Base-by-base conservation (phyloP, 1,284 basidiomycete genomes). In the Malassezia restricta region DNA sequence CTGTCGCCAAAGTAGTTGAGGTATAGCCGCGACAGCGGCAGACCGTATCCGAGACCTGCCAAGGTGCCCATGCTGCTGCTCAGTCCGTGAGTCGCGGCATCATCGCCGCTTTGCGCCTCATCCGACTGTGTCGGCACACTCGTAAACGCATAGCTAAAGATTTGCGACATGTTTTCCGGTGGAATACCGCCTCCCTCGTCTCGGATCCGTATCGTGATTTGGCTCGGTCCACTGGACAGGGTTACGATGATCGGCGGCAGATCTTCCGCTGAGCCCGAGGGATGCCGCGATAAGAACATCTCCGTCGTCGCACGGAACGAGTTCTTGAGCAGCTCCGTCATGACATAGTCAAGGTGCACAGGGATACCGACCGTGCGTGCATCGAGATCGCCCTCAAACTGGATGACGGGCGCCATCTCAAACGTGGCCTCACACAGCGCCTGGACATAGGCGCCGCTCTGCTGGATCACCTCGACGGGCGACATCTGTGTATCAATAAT, bases 131-230 rank as follows among this genome's bases (percentile, higher is more conserved):
- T 83, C 84, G 68, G 89, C 0, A 78, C 84, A 3, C 87, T 90
- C 3, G 87, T 89, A 71, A 89, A 91, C 6, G 87, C 86, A 70
- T 91, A 91, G 20, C 85, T 86, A 74, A 90, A 91, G 51, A 91
- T 84, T 46, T 82, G 79, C 14, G 79, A 76, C 76, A 90, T 80
- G 68, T 88, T 81, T 7, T 78, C 75, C 3, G 82, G 82, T 1
- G 82, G 78, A 33, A 91, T 83, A 3, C 87, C 87, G 14, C 87
- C 87, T 3, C 88, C 88, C 63, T 86, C 82, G 63, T 91, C 87
- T 30, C 88, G 79, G 24, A 91, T 79, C 33, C 88, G 80, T 38
- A 91, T 78, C 28, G 83, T 83, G 49, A 90, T 79, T 70, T 81
- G 83, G 30, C 75, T 76, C 28, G 75, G 69, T 14, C 81, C 79